A percentile compares a stretch with the other conserved stretches of the same genome.
phyloP scores from a whole-genome alignment of 345 rosid species.

The Arabidopsis arenosa region DNA sequence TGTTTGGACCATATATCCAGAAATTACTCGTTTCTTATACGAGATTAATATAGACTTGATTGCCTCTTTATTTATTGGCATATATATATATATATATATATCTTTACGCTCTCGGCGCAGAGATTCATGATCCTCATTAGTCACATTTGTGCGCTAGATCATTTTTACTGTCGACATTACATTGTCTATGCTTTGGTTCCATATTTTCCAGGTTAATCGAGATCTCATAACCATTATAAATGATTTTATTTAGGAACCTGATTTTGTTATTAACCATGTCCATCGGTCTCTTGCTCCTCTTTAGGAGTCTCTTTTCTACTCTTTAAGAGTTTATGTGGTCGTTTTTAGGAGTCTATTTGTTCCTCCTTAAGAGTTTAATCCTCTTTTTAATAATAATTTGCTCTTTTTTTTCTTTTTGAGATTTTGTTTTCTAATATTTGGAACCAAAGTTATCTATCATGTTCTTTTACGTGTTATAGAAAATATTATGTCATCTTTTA shows the following conservation, averaged over 20 bases:
- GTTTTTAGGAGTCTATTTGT: background rate
- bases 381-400: too few relatives aligned
- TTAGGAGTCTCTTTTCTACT: background rate
- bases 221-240: background rate
- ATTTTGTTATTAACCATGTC: too few relatives aligned
- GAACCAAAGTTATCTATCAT: background rate
- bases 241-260: too few relatives aligned
- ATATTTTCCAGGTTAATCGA: background rate
- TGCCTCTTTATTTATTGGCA: background rate
- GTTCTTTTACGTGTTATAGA: background rate
- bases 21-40: background rate
- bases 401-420: background rate
- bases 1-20: background rate
- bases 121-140: background rate
- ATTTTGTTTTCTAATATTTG: background rate
- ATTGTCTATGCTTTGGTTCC: background rate
- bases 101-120: background rate
- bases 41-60: background rate
- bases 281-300: too few relatives aligned
- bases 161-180: background rate
- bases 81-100: background rate
- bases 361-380: too few relatives aligned
- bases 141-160: background rate
- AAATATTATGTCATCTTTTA: background rate
- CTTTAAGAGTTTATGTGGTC: too few relatives aligned